Base-by-base conservation (phyloP, 768 basidiomycete species). In the Podaxis sp. region DNA sequence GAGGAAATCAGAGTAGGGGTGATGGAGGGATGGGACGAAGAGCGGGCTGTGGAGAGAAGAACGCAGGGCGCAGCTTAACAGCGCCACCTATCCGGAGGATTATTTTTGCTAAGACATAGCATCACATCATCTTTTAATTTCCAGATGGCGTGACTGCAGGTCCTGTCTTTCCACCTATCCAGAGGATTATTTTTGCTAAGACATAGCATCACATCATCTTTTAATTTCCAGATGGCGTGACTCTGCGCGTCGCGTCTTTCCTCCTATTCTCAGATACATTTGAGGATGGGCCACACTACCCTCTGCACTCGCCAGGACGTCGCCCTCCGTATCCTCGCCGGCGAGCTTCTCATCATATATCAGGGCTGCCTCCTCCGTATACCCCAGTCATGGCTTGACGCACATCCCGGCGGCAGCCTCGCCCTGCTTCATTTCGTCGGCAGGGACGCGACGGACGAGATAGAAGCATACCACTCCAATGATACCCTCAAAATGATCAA, bases 341-440 rank as follows among this genome's bases (percentile, higher is more conserved):
- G 94, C 50, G 86, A 92, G 59, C 73, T 75, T 57, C 85, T 95
- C 69, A 78, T 96, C 77, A 79, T 96, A 62, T 89, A 89, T 77
- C 74, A 80, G 69, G 78, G 79, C 67, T 75, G 79, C 59, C 82
- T 89, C 66, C 81, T 89, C 54, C 81, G 81, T 50, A 84, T 93
- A 13, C 85, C 93, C 5, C 73, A 77, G 10, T 71, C 77, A 13
- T 98, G 95, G 95, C 85, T 95, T n/a, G 74, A 82, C 3, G 78
- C 83, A 3, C 96, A 98, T 70, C 97, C 97, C 0, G 97, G 97
- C 46, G 95, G 96, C 40, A 72, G 83, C 3, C 87, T 98, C 52
- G 82, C 94, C 13, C 84, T 99, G 60, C 85, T 96, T 25, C 97
- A 99, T 74, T 98, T 95, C 67, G 87, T 98, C 44, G 97, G 96